Conservation (phyloP, 257 asterid genomes). For the Fraxinus excelsior region DNA sequence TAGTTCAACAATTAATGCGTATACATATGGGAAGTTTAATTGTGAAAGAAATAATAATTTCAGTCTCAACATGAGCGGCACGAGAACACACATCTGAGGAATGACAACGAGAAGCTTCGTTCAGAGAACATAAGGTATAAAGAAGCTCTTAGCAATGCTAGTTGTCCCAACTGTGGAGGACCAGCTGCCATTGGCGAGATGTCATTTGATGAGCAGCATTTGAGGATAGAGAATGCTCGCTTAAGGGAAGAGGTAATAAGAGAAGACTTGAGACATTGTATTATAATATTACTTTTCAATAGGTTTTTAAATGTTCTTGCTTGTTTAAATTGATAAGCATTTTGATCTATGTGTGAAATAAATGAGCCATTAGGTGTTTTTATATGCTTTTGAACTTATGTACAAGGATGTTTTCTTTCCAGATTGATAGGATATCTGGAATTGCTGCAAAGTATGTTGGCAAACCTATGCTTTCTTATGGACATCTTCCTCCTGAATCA, state of each 20-base stretch:
- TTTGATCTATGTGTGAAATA: background rate
- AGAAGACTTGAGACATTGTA: background rate
- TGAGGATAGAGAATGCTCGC: constrained; percentile 75
- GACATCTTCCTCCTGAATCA: constrained; percentile 45
- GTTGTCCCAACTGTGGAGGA: constrained; percentile 71
- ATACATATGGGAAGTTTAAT: background rate
- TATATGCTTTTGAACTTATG: background rate
- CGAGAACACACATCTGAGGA: constrained; percentile 61
- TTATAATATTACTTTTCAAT: background rate
- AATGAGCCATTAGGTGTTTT: background rate
- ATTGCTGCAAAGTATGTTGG: constrained; percentile 79
- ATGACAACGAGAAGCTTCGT: constrained; percentile 69
- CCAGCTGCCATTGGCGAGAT: constrained; percentile 74
- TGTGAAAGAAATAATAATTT: background rate
- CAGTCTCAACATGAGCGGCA: constrained; percentile 73
- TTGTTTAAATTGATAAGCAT: background rate
- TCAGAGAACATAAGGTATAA: constrained; percentile 65
- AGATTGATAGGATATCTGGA: constrained; percentile 75
- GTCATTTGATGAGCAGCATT: constrained; percentile 75
- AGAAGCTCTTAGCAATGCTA: constrained; percentile 63
- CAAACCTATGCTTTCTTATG: constrained; percentile 63
- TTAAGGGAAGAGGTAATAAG: constrained; percentile 64
- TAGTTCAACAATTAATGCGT: background rate
- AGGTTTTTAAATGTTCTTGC: background rate
- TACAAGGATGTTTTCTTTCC: background rate